Percentiles rank a stretch among this genome's conserved stretches.
phyloP scores from a whole-genome alignment of 345 rosid species.

The Eucalyptus decipiens region DNA sequence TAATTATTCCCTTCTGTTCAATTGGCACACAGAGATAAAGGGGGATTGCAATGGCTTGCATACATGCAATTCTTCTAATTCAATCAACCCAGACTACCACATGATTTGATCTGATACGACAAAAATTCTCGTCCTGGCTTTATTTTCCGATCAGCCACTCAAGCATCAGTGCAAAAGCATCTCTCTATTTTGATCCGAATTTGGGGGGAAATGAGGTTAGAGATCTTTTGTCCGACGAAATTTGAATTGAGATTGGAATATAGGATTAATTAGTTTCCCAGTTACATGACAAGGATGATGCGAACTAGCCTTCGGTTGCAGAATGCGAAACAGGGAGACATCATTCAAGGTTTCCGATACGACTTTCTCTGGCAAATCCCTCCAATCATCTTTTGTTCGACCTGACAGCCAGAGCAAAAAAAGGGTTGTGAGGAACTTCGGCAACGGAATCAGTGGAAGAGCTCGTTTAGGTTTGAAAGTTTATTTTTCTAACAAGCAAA shows the following conservation, averaged over 20 bases:
- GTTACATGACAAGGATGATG: neutral
- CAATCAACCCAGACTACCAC: neutral
- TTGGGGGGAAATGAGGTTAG: neutral
- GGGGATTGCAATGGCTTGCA: neutral
- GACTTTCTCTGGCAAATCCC: neutral
- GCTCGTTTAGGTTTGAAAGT: neutral
- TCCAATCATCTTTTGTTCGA: neutral
- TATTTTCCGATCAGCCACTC: neutral
- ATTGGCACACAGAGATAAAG: neutral
- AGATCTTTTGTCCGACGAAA: neutral
- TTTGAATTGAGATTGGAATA: neutral
- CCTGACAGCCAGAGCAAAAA: neutral
- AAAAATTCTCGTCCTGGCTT: neutral
- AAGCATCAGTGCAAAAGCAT: neutral
- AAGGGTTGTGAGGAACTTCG: neutral
- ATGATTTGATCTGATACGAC: neutral
- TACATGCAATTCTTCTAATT: neutral
- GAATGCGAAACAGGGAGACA: neutral
- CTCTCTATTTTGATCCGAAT: neutral
- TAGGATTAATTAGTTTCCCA: neutral
- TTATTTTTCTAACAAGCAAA: neutral
- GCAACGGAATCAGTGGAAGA: neutral
- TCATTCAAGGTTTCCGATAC: neutral
- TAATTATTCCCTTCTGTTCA: neutral
- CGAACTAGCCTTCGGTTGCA: neutral